phyloP scores from a whole-genome alignment of 305 asterid genomes.

The Fraxinus nigra region DNA sequence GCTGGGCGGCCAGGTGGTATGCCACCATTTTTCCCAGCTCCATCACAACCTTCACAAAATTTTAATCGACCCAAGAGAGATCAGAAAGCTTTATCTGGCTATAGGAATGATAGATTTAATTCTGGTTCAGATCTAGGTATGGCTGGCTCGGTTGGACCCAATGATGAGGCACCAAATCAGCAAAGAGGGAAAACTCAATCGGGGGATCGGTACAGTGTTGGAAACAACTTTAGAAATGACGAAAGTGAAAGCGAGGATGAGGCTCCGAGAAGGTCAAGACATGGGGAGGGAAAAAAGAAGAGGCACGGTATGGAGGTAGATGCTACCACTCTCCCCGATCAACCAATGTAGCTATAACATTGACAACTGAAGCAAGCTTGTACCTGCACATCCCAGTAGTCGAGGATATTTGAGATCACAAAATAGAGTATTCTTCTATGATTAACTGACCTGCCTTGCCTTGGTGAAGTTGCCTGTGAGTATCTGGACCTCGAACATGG shows the following conservation, averaged over 20 bases:
- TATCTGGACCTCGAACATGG: not conserved
- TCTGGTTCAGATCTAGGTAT: slow-evolving; percentile 44
- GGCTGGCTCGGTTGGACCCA: slow-evolving; percentile 40
- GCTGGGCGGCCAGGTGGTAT: slow-evolving; percentile 53
- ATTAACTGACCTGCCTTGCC: not conserved
- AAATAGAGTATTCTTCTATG: not conserved
- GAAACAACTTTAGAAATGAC: slow-evolving; percentile 53
- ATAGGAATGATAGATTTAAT: slow-evolving; percentile 43
- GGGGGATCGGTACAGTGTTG: slow-evolving; percentile 46
- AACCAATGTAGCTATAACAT: slow-evolving; percentile 18
- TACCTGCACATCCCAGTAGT: not conserved
- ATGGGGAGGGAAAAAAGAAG: slow-evolving; percentile 84
- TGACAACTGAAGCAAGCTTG: slow-evolving; percentile 10
- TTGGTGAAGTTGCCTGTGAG: not conserved
- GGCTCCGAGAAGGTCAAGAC: slow-evolving; percentile 91
- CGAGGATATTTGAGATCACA: not conserved
- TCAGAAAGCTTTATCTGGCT: slow-evolving; percentile 36
- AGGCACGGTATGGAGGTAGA: slow-evolving; percentile 57
- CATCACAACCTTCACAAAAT: slow-evolving; percentile 48
- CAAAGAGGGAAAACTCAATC: slow-evolving; percentile 40
- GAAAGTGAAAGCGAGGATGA: slow-evolving; percentile 88
- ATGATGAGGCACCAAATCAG: slow-evolving; percentile 40
- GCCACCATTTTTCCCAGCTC: slow-evolving; percentile 48
- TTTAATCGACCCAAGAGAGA: slow-evolving; percentile 50
- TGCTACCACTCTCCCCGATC: slow-evolving; percentile 33